Base-by-base conservation (phyloP, 257 asterid species). In the Coffea canephora region DNA sequence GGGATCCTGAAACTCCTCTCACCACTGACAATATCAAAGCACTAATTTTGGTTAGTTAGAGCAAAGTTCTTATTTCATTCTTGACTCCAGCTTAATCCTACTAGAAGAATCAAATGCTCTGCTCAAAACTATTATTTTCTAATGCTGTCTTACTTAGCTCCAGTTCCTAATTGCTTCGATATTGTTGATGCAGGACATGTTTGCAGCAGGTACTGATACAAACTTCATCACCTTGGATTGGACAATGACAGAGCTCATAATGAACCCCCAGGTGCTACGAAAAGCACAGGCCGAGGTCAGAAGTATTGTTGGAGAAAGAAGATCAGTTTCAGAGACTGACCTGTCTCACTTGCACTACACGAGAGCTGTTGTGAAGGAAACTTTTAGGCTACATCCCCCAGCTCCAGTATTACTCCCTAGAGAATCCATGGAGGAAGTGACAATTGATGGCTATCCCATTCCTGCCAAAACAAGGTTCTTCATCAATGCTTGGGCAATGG, bases 181-280 rank as follows among this genome's bases (percentile, higher is more conserved):
- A 2, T 55, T 64, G 50, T 16, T 41, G 36, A 25, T 78, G 65
- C 80, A 91, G 96, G 90, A 89, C 83, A 91, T 91, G 92, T 91
- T 90, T 84, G 93, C 94, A 6, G 96, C 92, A 8, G 94, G 93
- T 57, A 89, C 93, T 5, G 97, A 91, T 72, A 89, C 94, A 69
- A 84, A 89, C 25, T 86, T 83, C 79, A 84, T 85, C 11, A 75
- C 90, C 59, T 75, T 90, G 46, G 93, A 90, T 67, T 91, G 97
- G 94, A 87, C 83, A 65, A 85, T 90, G 94, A 86, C 93, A 50
- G 97, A 89, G 84, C 85, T 91, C 3, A 52, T 90, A 13, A 83
- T 67, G 57, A 84, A 91, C 71, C 92, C 93, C 13, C 55, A 73
- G 65, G 79, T 77, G 21, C 84, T 87, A 55, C 25, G 79, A 80